Conservation (phyloP, 495 filamentous ascomycete species). For the Podospora pseudopauciseta region DNA sequence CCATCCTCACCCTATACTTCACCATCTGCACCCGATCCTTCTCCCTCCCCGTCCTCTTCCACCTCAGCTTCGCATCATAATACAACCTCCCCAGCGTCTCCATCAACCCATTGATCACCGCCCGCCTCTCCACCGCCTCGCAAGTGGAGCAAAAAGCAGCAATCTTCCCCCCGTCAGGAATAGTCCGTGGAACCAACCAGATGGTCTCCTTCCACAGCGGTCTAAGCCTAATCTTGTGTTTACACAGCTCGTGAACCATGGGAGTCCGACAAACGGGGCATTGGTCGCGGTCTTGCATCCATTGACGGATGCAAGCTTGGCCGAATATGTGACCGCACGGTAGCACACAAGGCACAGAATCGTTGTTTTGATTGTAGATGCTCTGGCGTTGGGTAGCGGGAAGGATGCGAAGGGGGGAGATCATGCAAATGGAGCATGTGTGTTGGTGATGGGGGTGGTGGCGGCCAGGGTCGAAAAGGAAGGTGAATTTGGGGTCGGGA, state of each 20-base stretch:
- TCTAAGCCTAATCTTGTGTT: not conserved
- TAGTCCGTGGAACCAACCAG: not conserved
- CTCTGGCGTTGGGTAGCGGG: not conserved
- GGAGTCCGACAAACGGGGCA: constrained; percentile 21
- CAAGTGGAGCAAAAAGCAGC: not conserved
- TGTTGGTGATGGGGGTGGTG: not conserved
- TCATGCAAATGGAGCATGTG: constrained; percentile 16
- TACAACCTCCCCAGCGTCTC: constrained; percentile 3
- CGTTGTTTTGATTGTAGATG: not conserved
- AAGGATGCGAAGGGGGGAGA: not conserved
- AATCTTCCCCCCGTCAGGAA: constrained; percentile 13
- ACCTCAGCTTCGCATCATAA: not conserved
- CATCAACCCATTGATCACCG: not conserved
- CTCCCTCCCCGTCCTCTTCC: constrained; percentile 1
- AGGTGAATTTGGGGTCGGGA: constrained; percentile 15
- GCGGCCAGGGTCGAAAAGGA: not conserved
- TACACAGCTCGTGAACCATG: constrained; percentile 14
- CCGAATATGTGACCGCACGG: constrained; percentile 27
- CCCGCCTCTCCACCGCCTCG: not conserved
- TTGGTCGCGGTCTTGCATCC: not conserved
- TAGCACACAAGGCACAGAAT: constrained; percentile 8
- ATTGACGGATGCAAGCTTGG: constrained; percentile 4
- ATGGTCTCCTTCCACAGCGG: not conserved
- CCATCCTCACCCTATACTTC: not conserved
- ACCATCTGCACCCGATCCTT: not conserved